A percentile compares a stretch with the other conserved stretches of the same genome.
Conservation (phyloP, 1,284 basidiomycete genomes). For the Entoloma clypeatum region DNA sequence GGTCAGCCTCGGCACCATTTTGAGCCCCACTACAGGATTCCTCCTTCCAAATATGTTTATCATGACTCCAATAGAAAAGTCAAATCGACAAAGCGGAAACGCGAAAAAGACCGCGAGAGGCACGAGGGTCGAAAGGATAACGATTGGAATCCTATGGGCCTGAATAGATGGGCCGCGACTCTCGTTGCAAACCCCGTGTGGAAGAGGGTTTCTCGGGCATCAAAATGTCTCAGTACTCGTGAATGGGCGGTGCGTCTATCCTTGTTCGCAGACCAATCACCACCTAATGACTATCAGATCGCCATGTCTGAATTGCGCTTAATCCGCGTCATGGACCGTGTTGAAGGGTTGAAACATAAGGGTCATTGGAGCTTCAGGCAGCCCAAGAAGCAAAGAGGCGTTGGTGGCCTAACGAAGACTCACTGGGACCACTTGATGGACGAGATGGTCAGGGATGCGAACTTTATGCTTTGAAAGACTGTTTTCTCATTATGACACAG, state of each 20-base stretch:
- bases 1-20: conserved; percentile 36
- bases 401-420: conserved; percentile 76
- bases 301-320: conserved; percentile 75
- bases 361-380: conserved; percentile 93
- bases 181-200: conserved; percentile 71
- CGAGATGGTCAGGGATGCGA: conserved; percentile 73
- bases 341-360: conserved; percentile 80
- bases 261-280: conserved; percentile 1
- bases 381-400: conserved; percentile 87
- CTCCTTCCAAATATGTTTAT: conserved; percentile 59
- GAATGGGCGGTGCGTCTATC: conserved; percentile 70
- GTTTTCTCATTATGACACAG: conserved; percentile 36
- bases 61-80: conserved; percentile 59
- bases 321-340: conserved; percentile 77
- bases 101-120: conserved; percentile 48
- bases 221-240: conserved; percentile 70
- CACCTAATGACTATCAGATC: conserved; percentile 42
- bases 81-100: conserved; percentile 56
- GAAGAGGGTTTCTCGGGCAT: conserved; percentile 60
- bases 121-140: conserved; percentile 46
- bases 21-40: conserved; percentile 53
- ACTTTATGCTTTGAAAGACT: not conserved
- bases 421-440: conserved; percentile 98
- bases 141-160: conserved; percentile 65
- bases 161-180: conserved; percentile 68